Evolutionary conservation across 148 eudicot species (phyloP).

Genomic region (Fallopia convolvulus): DNA sequence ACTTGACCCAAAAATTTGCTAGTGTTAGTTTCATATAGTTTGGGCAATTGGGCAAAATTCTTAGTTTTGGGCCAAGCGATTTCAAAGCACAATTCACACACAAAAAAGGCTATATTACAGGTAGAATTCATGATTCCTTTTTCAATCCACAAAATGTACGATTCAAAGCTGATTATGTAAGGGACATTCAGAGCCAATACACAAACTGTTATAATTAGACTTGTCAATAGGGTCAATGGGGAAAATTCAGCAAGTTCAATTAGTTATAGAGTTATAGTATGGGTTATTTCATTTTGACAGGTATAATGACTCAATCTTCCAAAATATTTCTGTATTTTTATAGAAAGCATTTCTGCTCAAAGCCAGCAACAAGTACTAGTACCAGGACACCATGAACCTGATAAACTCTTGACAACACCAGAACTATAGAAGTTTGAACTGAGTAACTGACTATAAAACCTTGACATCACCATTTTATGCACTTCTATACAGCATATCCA

Average conservation of each 20-base stretch:
- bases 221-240: not conserved
- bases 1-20: no score
- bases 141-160: no score
- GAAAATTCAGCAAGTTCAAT: not conserved
- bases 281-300: not conserved
- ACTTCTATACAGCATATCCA: slow-evolving; percentile 1
- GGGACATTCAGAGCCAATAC: no score
- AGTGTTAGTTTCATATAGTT: no score
- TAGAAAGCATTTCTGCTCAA: not conserved
- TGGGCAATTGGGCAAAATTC: no score
- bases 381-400: not conserved
- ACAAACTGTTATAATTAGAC: no score
- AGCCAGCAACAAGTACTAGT: not conserved
- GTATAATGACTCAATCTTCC: not conserved
- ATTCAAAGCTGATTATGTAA: no score
- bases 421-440: not conserved
- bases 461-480: not conserved
- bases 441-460: not conserved
- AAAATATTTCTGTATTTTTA: not conserved
- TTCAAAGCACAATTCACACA: no score
- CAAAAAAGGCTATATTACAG: no score
- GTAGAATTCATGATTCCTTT: no score
- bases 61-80: no score
- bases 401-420: not conserved
- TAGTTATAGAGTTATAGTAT: no score